A percentile compares a stretch with the other conserved stretches of the same genome.
Evolutionary conservation across 2,329 filamentous ascomycete species (phyloP).

Genomic region (Amylocarpus encephaloides): DNA sequence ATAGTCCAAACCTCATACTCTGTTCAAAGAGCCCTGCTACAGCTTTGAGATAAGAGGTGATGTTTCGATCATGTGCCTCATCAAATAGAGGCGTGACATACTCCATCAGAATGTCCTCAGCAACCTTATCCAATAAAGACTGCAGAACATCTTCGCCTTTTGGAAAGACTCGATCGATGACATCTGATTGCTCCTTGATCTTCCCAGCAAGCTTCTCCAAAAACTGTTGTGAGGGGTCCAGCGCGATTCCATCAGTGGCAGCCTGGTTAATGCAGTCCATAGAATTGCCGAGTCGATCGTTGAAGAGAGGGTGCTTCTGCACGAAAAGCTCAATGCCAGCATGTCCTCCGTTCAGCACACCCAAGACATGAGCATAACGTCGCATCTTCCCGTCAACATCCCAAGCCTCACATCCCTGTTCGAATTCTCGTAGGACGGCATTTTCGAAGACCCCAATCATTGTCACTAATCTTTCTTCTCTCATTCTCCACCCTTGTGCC

Average conservation of each 20-base stretch:
- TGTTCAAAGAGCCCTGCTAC: slow-evolving; percentile 86
- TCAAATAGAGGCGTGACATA: slow-evolving; percentile 83
- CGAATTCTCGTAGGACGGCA: slow-evolving; percentile 84
- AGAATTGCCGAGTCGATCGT: slow-evolving; percentile 65
- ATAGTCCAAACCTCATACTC: slow-evolving; percentile 68
- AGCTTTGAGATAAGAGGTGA: slow-evolving; percentile 74
- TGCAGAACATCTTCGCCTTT: slow-evolving; percentile 66
- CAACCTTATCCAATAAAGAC: slow-evolving; percentile 72
- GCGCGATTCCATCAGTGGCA: slow-evolving; percentile 58
- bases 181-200: slow-evolving; percentile 72
- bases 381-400: slow-evolving; percentile 87
- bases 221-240: slow-evolving; percentile 76
- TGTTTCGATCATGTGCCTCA: slow-evolving; percentile 70
- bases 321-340: slow-evolving; percentile 80
- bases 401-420: slow-evolving; percentile 81
- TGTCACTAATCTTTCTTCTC: slow-evolving; percentile 64
- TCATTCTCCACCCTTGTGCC: slow-evolving; percentile 63
- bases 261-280: slow-evolving; percentile 74
- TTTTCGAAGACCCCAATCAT: slow-evolving; percentile 85
- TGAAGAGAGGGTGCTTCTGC: slow-evolving; percentile 79
- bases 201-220: slow-evolving; percentile 69
- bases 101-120: slow-evolving; percentile 75
- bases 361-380: slow-evolving; percentile 80
- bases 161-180: slow-evolving; percentile 77
- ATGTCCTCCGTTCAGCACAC: slow-evolving; percentile 71